Evolutionary conservation across 148 eudicot genomes (phyloP).

Genomic region (Silene conica): DNA sequence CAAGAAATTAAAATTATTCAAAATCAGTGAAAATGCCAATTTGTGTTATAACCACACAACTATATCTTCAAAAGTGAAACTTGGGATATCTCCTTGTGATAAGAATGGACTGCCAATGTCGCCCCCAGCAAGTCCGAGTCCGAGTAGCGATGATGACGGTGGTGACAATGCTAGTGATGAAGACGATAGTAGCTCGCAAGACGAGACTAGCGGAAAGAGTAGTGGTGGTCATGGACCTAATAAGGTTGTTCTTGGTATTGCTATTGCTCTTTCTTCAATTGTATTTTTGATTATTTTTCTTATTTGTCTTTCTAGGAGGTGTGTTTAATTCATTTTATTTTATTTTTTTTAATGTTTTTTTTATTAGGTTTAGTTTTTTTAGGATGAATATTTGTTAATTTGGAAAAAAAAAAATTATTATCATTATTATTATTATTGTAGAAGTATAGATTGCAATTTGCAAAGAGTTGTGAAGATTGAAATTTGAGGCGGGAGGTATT

Average conservation of each 20-base stretch:
- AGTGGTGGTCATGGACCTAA: constrained; percentile 60
- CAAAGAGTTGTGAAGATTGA: constrained; percentile 1
- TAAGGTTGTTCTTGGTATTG: constrained; percentile 91
- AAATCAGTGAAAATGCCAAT: constrained; percentile 57
- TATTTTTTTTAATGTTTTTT: no score
- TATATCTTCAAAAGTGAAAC: constrained; percentile 50
- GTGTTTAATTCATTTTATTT: constrained; percentile 35
- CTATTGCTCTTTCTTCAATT: constrained; percentile 82
- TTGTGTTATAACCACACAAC: constrained; percentile 68
- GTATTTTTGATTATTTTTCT: constrained; percentile 75
- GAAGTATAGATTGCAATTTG: constrained; percentile 5
- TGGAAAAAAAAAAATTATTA: constrained; percentile 8
- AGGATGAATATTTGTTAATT: constrained; percentile 8
- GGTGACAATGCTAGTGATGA: constrained; percentile 30
- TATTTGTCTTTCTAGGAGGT: constrained; percentile 63
- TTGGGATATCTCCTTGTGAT: constrained; percentile 83
- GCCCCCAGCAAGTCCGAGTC: constrained; percentile 50
- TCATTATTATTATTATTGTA: neutral
- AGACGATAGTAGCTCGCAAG: constrained; percentile 23
- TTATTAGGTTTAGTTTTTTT: neutral
- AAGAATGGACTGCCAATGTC: constrained; percentile 71
- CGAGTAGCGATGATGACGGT: constrained; percentile 19
- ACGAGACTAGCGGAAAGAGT: constrained; percentile 28
- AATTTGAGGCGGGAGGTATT: neutral
- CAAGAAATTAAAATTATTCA: constrained; percentile 51